Percentiles rank a stretch among this genome's conserved stretches.
These are phyloP conservation scores for Colletotrichum sublineola DNA, from an alignment of 2,329 filamentous ascomycete genomes.

Conservation along the genomic window DNA sequence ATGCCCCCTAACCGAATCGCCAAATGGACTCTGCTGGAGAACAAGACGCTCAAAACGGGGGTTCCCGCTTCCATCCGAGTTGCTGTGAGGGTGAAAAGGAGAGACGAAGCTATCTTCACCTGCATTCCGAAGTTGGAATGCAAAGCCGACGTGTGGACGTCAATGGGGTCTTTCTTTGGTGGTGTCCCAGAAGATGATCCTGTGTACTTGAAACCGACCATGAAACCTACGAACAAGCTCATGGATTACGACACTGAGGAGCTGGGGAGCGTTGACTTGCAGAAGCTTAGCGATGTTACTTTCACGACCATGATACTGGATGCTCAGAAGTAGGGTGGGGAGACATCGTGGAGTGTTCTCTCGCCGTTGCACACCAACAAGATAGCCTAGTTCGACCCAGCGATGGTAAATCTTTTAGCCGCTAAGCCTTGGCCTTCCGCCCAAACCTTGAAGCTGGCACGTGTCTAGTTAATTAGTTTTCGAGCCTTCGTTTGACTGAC, in stretches of 20 bases:
- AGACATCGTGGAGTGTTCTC: background rate
- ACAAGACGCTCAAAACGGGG: conserved; percentile 43
- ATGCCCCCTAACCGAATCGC: conserved; percentile 35
- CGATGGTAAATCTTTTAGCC: too few relatives aligned
- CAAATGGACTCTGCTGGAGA: conserved; percentile 48
- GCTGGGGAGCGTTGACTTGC: conserved; percentile 35
- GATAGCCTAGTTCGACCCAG: too few relatives aligned
- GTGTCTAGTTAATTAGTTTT: too few relatives aligned
- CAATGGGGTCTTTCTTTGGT: conserved; percentile 47
- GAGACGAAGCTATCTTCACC: conserved; percentile 47
- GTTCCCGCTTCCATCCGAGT: conserved; percentile 44
- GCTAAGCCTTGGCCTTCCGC: too few relatives aligned
- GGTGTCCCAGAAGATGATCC: conserved; percentile 38
- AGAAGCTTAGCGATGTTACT: conserved; percentile 39
- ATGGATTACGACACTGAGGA: conserved; percentile 41
- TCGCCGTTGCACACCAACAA: background rate
- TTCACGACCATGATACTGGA: conserved; percentile 17
- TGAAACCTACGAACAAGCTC: conserved; percentile 43
- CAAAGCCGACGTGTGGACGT: conserved; percentile 47
- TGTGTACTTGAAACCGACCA: conserved; percentile 40
- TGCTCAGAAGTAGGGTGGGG: background rate
- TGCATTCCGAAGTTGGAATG: conserved; percentile 47
- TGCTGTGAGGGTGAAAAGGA: conserved; percentile 45
- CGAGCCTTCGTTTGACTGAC: too few relatives aligned
- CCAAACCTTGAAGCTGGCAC: too few relatives aligned